Conservation (phyloP, 2,329 filamentous ascomycete genomes). For the Fusarium coffeatum region DNA sequence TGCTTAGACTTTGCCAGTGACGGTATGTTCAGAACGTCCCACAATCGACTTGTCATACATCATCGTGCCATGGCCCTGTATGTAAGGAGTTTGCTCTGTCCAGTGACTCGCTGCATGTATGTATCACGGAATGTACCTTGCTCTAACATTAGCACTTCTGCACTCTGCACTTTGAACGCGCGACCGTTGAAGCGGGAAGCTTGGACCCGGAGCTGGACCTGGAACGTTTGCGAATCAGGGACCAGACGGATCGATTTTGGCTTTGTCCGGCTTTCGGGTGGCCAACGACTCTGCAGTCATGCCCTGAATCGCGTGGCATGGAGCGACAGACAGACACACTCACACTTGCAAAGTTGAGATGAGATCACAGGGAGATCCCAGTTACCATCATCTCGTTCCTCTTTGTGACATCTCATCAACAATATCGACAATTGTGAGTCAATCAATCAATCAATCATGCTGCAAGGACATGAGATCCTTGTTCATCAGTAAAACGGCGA, state of each 20-base stretch:
- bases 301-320: constrained; percentile 38
- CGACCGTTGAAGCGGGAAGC: constrained; percentile 39
- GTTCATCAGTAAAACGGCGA: constrained; percentile 32
- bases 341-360: constrained; percentile 10
- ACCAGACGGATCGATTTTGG: constrained; percentile 31
- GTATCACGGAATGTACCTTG: constrained; percentile 27
- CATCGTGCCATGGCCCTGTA: constrained; percentile 22
- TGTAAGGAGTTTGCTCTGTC: constrained; percentile 21
- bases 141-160: constrained; percentile 10
- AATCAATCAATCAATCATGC: constrained; percentile 17
- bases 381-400: constrained; percentile 4
- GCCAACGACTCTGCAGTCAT: constrained; percentile 16
- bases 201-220: constrained; percentile 11
- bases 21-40: constrained; percentile 27
- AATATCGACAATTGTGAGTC: constrained; percentile 16
- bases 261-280: constrained; percentile 33
- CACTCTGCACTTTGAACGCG: constrained; percentile 21
- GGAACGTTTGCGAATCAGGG: constrained; percentile 34
- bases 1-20: neutral
- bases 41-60: constrained; percentile 47
- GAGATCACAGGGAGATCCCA: constrained; percentile 15
- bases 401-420: neutral
- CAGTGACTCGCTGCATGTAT: constrained; percentile 9
- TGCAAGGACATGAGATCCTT: constrained; percentile 24
- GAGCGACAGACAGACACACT: neutral